phyloP scores from a whole-genome alignment of 1,139 yeast genomes.

The Schwanniomyces etchellsii region DNA sequence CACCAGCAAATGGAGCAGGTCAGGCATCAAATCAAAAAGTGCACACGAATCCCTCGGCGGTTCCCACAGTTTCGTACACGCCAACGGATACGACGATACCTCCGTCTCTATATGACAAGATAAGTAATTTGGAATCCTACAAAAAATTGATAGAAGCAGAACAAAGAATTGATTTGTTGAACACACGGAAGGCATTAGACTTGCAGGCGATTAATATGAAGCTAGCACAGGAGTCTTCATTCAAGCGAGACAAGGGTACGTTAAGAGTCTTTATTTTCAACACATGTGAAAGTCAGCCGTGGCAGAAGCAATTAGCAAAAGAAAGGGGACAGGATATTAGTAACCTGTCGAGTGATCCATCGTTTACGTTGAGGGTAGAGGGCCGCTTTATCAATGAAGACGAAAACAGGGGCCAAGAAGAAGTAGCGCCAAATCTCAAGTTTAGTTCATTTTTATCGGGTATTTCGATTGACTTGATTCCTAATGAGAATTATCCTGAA shows the following conservation, averaged over 20 bases:
- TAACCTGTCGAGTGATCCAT: slow-evolving; percentile 11
- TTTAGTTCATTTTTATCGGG: slow-evolving; percentile 83
- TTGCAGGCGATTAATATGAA: slow-evolving; percentile 66
- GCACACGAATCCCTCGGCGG: slow-evolving; percentile 29
- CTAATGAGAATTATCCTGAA: slow-evolving; percentile 36
- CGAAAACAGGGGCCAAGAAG: slow-evolving; percentile 24
- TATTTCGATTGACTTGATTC: slow-evolving; percentile 69
- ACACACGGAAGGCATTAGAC: slow-evolving; percentile 79
- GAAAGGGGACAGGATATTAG: slow-evolving; percentile 17
- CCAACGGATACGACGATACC: slow-evolving; percentile 76
- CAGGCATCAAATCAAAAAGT: slow-evolving; percentile 14
- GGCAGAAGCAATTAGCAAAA: slow-evolving; percentile 59
- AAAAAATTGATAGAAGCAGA: slow-evolving; percentile 74
- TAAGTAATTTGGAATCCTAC: slow-evolving; percentile 73
- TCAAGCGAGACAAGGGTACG: slow-evolving; percentile 45
- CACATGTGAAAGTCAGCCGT: slow-evolving; percentile 80
- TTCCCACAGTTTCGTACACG: slow-evolving; percentile 41
- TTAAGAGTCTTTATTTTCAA: slow-evolving; percentile 81
- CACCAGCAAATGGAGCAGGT: not conserved
- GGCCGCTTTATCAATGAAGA: slow-evolving; percentile 58
- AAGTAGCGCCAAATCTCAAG: slow-evolving; percentile 27
- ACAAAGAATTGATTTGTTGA: slow-evolving; percentile 69
- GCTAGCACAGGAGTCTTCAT: slow-evolving; percentile 37
- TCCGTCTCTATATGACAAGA: slow-evolving; percentile 47
- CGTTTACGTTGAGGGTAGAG: slow-evolving; percentile 84